These are phyloP conservation scores for Neurospora tetrasperma DNA, from an alignment of 495 filamentous ascomycete genomes.

Conservation along the genomic window DNA sequence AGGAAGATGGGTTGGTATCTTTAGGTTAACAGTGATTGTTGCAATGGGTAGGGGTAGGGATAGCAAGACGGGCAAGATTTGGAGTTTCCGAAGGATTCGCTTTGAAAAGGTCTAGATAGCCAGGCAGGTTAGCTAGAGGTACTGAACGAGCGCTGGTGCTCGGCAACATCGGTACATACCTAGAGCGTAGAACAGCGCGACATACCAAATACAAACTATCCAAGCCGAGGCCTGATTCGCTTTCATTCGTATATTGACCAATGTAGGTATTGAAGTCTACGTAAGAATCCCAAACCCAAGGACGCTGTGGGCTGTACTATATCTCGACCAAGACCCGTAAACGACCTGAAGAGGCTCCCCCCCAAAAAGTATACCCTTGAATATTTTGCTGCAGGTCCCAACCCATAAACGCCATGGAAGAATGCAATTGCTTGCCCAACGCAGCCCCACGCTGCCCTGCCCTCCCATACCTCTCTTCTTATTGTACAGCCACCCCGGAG, in stretches of 20 bases:
- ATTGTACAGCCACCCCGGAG: slow-evolving; percentile 10
- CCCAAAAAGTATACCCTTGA: not conserved
- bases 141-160: not conserved
- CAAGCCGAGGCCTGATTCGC: not conserved
- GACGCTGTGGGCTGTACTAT: not conserved
- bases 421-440: slow-evolving; percentile 11
- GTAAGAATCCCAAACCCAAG: not conserved
- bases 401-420: slow-evolving; percentile 21
- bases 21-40: not conserved
- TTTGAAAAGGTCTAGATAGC: not conserved
- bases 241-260: not conserved
- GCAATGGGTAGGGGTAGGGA: not conserved
- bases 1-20: slow-evolving; percentile 36
- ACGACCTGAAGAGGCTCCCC: slow-evolving; percentile 1
- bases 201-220: not conserved
- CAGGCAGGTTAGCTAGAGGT: not conserved
- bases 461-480: slow-evolving; percentile 1
- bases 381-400: slow-evolving; percentile 9
- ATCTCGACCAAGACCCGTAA: not conserved
- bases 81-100: not conserved
- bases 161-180: not conserved
- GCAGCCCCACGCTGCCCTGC: not conserved
- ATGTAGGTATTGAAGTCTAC: not conserved
- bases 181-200: not conserved
- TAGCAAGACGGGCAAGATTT: not conserved